These are phyloP conservation scores for Torulaspora franciscae DNA, from an alignment of 805 yeast genomes.

Conservation along the genomic window DNA sequence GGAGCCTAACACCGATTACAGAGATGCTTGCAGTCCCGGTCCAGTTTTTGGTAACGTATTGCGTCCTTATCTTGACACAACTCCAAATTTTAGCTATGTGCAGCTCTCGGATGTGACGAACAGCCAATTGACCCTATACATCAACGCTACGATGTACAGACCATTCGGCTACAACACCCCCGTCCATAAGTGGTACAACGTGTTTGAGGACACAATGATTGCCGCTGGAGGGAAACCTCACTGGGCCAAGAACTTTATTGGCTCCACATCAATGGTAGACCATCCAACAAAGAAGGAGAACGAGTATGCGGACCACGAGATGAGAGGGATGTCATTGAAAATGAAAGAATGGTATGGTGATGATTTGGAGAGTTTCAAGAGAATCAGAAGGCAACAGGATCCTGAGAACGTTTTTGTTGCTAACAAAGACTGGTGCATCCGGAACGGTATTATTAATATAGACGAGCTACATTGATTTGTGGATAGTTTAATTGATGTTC, in stretches of 20 bases:
- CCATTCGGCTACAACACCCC: constrained; percentile 80
- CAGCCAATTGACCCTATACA: constrained; percentile 74
- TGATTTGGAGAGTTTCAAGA: constrained; percentile 55
- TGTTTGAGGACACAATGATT: constrained; percentile 73
- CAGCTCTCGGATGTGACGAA: constrained; percentile 47
- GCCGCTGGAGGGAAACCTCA: constrained; percentile 91
- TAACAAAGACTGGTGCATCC: constrained; percentile 71
- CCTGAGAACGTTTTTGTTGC: constrained; percentile 78
- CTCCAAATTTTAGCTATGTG: constrained; percentile 50
- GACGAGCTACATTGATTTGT: constrained; percentile 7
- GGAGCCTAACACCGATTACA: constrained; percentile 45
- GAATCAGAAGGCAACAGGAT: constrained; percentile 62
- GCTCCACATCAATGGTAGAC: constrained; percentile 41
- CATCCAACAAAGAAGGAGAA: constrained; percentile 36
- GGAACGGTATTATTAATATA: constrained; percentile 64
- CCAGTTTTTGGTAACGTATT: constrained; percentile 79
- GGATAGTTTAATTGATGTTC: neutral
- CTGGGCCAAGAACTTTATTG: constrained; percentile 95
- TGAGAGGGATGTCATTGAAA: constrained; percentile 71
- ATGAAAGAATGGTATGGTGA: constrained; percentile 78
- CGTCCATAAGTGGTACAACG: constrained; percentile 71
- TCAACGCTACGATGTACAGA: constrained; percentile 93
- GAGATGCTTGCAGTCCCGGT: constrained; percentile 58
- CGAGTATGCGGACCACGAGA: constrained; percentile 53
- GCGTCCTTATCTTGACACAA: constrained; percentile 82